Evolutionary conservation across 495 filamentous ascomycete genomes (phyloP), one percentile per base, ranked within the genome.

Genomic region (Penicillium subrubescens): DNA sequence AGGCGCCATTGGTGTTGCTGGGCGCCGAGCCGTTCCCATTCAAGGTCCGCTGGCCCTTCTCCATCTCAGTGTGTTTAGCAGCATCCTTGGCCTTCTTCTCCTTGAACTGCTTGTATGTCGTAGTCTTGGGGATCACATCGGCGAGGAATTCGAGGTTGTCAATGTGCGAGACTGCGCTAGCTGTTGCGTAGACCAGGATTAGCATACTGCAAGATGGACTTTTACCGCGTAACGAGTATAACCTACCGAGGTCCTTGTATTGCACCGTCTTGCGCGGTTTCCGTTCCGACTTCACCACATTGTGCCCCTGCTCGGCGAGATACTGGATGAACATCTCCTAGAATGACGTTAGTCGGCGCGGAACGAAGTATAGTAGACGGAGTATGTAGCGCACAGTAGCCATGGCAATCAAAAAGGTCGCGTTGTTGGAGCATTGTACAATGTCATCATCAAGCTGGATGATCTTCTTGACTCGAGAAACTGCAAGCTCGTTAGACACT

Each of bases 291-390:
- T 93, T 93, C 62, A 95, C 90, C 73, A 96, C 91, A 71, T 92
- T 93, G 69, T 96, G 86, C 31, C 87, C 90, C 78, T 96, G 91
- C 63, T 88, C 86, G 29, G 92, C 88, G 37, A 99, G 84, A 73
- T 97, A 89, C 72, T 96, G 92, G 65, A 99, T 90, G 83, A 99
- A 99, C 88, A 97, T 89, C 77, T 98, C 95, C 90, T 96, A 62
- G 25, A 34, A 8, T 33, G 57, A 55, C 17, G 57, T 68, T 50
- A 77, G 69, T 48, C 7, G 59, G 44, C 19, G 59, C 29, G 14
- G 19, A 29, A 31, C 39, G 23, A 29, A 52, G 17, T 2, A 8
- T 60, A 35, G 19, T 35, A 56, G 33, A 35, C 19, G 7, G 23
- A 37, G 25, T 33, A 41, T 27, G 31, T 25, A 51, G 67, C 83